These are phyloP conservation scores for Triticum timopheevii DNA, from an alignment of 176 grass and related monocot genomes.

Conservation along the genomic window DNA sequence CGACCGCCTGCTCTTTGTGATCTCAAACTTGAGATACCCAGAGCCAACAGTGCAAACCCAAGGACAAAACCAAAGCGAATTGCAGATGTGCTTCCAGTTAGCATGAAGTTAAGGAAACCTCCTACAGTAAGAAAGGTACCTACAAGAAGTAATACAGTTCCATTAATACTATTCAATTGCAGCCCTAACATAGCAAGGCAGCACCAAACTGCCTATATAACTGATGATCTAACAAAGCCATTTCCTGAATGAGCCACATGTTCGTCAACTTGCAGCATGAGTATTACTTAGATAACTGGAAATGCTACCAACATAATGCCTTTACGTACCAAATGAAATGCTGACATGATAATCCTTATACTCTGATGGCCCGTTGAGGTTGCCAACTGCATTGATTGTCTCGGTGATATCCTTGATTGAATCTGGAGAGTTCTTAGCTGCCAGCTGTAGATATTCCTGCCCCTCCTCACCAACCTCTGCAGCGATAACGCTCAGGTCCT, in stretches of 20 bases:
- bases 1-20: slow-evolving; percentile 48
- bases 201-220: background rate
- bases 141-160: slow-evolving; percentile 34
- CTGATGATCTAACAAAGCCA: background rate
- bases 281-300: background rate
- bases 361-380: slow-evolving; percentile 53
- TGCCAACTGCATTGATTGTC: slow-evolving; percentile 50
- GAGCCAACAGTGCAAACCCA: slow-evolving; percentile 69
- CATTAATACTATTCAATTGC: slow-evolving; percentile 7
- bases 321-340: slow-evolving; percentile 78
- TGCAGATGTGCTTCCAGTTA: slow-evolving; percentile 83
- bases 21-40: slow-evolving; percentile 78
- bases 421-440: slow-evolving; percentile 75
- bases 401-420: slow-evolving; percentile 62
- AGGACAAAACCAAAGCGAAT: slow-evolving; percentile 87
- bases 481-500: slow-evolving; percentile 58
- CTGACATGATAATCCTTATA: slow-evolving; percentile 83
- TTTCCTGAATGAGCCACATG: background rate
- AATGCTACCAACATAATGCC: background rate
- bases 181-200: background rate
- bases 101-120: slow-evolving; percentile 85
- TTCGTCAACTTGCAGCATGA: background rate
- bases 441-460: slow-evolving; percentile 69
- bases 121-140: slow-evolving; percentile 75
- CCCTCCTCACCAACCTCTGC: slow-evolving; percentile 73